These are phyloP conservation scores for Ceratocystiopsis brevicomis DNA, from an alignment of 2,329 filamentous ascomycete genomes.

Conservation along the genomic window DNA sequence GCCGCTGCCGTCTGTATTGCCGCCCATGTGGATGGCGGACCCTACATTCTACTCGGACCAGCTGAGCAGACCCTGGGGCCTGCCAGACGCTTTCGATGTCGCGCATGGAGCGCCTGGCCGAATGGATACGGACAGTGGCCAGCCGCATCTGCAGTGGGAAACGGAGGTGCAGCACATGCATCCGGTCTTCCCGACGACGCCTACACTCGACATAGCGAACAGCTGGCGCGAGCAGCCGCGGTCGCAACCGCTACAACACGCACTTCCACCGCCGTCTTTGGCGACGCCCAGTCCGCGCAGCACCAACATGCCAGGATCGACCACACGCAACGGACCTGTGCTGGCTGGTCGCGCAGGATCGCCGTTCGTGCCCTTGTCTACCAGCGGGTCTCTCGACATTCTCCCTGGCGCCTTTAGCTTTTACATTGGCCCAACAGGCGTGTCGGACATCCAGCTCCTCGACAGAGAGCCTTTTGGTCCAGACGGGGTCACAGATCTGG, in stretches of 20 bases:
- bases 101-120: not conserved
- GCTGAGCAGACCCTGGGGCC: not conserved
- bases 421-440: slow-evolving; percentile 8
- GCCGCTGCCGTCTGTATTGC: not conserved
- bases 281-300: not conserved
- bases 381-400: slow-evolving; percentile 5
- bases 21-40: not conserved
- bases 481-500: not conserved
- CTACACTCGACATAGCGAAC: not conserved
- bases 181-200: not conserved
- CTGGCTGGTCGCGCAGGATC: too few species aligned
- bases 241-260: not conserved
- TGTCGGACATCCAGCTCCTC: slow-evolving; percentile 5
- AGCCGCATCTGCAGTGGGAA: not conserved
- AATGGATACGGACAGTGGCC: not conserved
- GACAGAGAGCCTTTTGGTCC: slow-evolving; percentile 1
- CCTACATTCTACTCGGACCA: not conserved
- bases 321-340: too few species aligned
- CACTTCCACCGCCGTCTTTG: not conserved
- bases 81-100: not conserved
- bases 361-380: not conserved
- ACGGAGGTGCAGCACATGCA: not conserved
- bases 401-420: slow-evolving; percentile 7
- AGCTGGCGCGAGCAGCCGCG: too few species aligned
- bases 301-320: not conserved